phyloP scores from a whole-genome alignment of 1,284 basidiomycete genomes.

The Trametes versicolor region DNA sequence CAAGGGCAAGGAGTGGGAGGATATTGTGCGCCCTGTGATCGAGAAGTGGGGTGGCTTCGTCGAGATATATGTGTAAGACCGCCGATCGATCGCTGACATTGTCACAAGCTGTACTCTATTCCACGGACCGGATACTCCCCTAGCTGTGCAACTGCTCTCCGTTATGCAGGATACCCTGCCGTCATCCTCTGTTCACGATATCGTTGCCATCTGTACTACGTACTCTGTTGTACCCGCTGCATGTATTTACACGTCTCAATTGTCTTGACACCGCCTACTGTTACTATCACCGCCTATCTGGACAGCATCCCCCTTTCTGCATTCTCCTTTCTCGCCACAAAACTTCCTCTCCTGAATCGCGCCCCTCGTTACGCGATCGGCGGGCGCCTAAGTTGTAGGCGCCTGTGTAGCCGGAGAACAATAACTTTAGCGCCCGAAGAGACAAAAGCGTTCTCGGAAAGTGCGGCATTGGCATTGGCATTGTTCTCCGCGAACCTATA shows the following conservation, averaged over 20 bases:
- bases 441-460: slow-evolving; percentile 22
- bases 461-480: slow-evolving; percentile 12
- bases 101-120: slow-evolving; percentile 10
- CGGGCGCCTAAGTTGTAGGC: slow-evolving; percentile 21
- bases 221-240: neutral
- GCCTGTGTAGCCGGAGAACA: slow-evolving; percentile 24
- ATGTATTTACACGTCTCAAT: slow-evolving; percentile 4
- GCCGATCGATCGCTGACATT: neutral
- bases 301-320: neutral
- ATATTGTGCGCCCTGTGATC: slow-evolving; percentile 76
- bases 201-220: neutral
- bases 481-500: slow-evolving; percentile 30
- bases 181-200: neutral
- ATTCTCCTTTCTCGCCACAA: neutral
- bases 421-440: slow-evolving; percentile 37
- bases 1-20: slow-evolving; percentile 76
- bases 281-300: neutral
- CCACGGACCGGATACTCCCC: slow-evolving; percentile 3
- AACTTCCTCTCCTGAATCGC: neutral
- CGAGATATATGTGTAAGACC: slow-evolving; percentile 42
- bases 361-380: slow-evolving; percentile 10
- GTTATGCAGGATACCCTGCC: neutral
- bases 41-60: slow-evolving; percentile 78
- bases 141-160: slow-evolving; percentile 13
- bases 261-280: neutral